These are phyloP conservation scores for Wallacemonas sp. DNA, from an alignment of 208 protist genomes.

Conservation along the genomic window DNA sequence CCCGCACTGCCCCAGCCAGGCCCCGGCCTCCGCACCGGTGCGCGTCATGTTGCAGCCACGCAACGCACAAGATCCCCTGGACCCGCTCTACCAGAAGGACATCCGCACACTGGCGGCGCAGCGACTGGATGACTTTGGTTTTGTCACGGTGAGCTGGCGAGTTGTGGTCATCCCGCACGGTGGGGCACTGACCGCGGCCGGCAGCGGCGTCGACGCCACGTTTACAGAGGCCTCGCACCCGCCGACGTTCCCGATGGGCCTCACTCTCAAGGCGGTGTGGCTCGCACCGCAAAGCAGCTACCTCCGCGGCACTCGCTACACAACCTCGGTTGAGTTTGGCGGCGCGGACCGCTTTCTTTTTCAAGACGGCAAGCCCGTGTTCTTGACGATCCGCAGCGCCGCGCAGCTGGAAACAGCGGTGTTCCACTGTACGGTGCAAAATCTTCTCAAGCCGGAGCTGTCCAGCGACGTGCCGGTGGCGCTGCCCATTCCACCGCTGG, in stretches of 20 bases:
- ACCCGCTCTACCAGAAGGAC: conserved; percentile 63
- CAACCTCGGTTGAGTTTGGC: conserved; percentile 78
- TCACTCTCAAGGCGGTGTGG: conserved; percentile 73
- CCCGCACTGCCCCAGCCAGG: conserved; percentile 48
- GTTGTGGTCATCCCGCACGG: conserved; percentile 64
- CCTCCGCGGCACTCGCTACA: conserved; percentile 48
- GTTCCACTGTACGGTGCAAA: conserved; percentile 78
- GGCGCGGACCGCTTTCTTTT: conserved; percentile 45
- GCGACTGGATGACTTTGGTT: conserved; percentile 81
- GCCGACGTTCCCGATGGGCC: conserved; percentile 58
- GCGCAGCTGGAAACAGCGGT: conserved; percentile 26
- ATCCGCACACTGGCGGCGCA: conserved; percentile 39
- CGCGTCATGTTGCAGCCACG: conserved; percentile 80
- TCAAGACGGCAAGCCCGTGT: conserved; percentile 36
- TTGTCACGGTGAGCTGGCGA: conserved; percentile 68
- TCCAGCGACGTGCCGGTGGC: conserved; percentile 54
- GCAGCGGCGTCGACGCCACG: not conserved
- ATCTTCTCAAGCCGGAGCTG: conserved; percentile 24
- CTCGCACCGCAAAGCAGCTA: conserved; percentile 39
- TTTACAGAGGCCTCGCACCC: not conserved
- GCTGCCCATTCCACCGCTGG: conserved; percentile 60
- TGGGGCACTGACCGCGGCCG: conserved; percentile 37
- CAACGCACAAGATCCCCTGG: conserved; percentile 46
- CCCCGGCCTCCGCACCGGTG: conserved; percentile 27
- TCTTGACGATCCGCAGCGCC: conserved; percentile 47